Percentiles rank a stretch among this genome's conserved stretches.
Conservation (phyloP, 768 basidiomycete species). For the Xanthoconium purpureum region DNA sequence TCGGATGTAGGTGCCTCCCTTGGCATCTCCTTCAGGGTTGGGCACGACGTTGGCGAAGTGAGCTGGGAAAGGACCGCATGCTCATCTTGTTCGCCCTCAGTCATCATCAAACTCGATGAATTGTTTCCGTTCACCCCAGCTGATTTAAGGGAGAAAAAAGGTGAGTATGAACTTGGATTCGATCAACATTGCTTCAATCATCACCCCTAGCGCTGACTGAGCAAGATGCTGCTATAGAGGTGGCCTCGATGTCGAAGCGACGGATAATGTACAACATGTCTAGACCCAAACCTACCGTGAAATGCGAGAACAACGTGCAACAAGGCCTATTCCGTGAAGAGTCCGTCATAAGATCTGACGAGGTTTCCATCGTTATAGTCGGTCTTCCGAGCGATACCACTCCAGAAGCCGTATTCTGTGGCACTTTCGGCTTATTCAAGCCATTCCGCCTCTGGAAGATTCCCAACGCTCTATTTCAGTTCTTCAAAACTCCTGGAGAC, state of each 20-base stretch:
- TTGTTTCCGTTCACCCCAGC: conserved; percentile 6
- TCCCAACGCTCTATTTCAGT: conserved; percentile 14
- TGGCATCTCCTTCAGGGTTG: conserved; percentile 13
- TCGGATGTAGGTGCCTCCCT: neutral
- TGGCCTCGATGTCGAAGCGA: conserved; percentile 12
- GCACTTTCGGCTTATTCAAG: conserved; percentile 12
- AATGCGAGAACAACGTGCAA: conserved; percentile 3
- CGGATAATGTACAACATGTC: conserved; percentile 16
- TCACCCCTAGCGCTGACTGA: conserved; percentile 8
- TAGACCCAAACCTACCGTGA: conserved; percentile 2
- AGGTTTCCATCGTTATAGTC: conserved; percentile 17
- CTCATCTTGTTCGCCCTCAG: neutral
- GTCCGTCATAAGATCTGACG: conserved; percentile 8
- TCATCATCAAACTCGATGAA: conserved; percentile 7
- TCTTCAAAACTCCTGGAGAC: conserved; percentile 13
- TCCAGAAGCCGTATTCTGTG: conserved; percentile 13
- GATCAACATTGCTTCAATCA: neutral
- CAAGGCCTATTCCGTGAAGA: conserved; percentile 11
- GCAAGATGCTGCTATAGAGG: conserved; percentile 12
- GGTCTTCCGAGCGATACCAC: conserved; percentile 13
- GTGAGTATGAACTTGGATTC: neutral
- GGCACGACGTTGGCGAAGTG: conserved; percentile 15
- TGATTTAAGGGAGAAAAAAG: neutral
- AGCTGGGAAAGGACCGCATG: conserved; percentile 6
- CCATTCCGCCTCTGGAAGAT: conserved; percentile 9